These are phyloP conservation scores for Xylariaceae sp. DNA, from an alignment of 2,329 filamentous ascomycete genomes.

Conservation along the genomic window DNA sequence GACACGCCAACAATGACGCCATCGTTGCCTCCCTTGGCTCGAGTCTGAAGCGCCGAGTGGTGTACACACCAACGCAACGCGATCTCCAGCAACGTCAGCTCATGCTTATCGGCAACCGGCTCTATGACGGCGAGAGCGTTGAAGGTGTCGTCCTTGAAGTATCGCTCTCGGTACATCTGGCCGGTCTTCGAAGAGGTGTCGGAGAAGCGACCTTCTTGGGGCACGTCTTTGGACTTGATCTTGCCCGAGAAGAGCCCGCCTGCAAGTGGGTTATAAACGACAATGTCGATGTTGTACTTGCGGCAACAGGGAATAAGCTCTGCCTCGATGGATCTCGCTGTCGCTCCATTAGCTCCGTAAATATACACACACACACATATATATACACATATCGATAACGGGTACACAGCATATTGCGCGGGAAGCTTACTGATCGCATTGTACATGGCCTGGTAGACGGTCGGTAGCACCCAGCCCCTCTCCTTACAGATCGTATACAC, in stretches of 20 bases:
- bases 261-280: constrained; percentile 75
- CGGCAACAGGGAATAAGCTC: constrained; percentile 67
- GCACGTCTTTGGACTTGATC: constrained; percentile 55
- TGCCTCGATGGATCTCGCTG: constrained; percentile 63
- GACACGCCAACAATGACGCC: constrained; percentile 52
- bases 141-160: constrained; percentile 58
- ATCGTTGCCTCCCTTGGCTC: constrained; percentile 41
- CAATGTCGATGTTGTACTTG: constrained; percentile 68
- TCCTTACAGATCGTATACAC: constrained; percentile 69
- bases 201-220: constrained; percentile 64
- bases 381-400: not conserved
- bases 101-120: constrained; percentile 55
- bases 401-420: not conserved
- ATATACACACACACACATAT: too few relatives aligned
- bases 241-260: constrained; percentile 73
- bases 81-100: constrained; percentile 59
- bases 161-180: constrained; percentile 50
- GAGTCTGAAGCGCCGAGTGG: constrained; percentile 51
- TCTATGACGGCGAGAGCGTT: constrained; percentile 61
- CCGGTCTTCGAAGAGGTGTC: constrained; percentile 33
- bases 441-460: constrained; percentile 80
- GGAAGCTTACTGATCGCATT: too few relatives aligned
- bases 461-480: constrained; percentile 73
- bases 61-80: constrained; percentile 66
- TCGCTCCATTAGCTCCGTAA: too few relatives aligned